Percentiles rank a stretch among this genome's conserved stretches.
Conservation (phyloP, 208 protist genomes). For the Trypanosoma grayi region DNA sequence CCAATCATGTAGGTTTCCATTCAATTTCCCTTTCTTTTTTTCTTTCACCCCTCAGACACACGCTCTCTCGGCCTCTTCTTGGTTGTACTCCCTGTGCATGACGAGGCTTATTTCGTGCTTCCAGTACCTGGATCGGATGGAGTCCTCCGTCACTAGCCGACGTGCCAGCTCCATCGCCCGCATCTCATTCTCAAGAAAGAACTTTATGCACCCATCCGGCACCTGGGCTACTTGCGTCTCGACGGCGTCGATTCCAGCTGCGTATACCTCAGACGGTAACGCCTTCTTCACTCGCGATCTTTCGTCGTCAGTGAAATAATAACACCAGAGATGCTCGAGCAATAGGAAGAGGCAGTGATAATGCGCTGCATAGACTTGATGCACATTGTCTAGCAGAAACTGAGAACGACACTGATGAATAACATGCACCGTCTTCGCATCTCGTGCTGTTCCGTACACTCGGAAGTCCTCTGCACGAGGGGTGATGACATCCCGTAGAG, state of each 20-base stretch:
- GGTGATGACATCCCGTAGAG: slow-evolving; percentile 17
- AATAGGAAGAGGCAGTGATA: slow-evolving; percentile 49
- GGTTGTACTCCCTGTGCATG: slow-evolving; percentile 57
- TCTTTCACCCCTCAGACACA: background rate
- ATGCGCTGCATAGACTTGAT: slow-evolving; percentile 47
- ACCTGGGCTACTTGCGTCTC: background rate
- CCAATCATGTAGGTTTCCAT: too few relatives aligned
- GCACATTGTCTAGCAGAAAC: slow-evolving; percentile 64
- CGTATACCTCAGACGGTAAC: slow-evolving; percentile 42
- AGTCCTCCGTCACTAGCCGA: slow-evolving; percentile 42
- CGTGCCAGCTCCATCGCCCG: slow-evolving; percentile 53
- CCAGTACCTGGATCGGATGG: slow-evolving; percentile 78
- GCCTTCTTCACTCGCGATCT: slow-evolving; percentile 14
- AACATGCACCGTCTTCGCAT: slow-evolving; percentile 10
- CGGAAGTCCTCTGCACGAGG: slow-evolving; percentile 15
- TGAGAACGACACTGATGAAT: slow-evolving; percentile 37
- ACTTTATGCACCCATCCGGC: slow-evolving; percentile 5
- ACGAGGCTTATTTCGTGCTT: slow-evolving; percentile 44
- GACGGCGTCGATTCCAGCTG: slow-evolving; percentile 2
- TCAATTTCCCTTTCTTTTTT: slow-evolving; percentile 1
- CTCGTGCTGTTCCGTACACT: background rate
- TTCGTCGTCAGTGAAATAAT: slow-evolving; percentile 38
- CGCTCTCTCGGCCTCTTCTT: background rate
- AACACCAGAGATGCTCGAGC: slow-evolving; percentile 58
- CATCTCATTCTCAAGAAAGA: slow-evolving; percentile 47